Base-by-base conservation (phyloP, 1,284 basidiomycete species). In the Cutaneotrichosporon dermatis region DNA sequence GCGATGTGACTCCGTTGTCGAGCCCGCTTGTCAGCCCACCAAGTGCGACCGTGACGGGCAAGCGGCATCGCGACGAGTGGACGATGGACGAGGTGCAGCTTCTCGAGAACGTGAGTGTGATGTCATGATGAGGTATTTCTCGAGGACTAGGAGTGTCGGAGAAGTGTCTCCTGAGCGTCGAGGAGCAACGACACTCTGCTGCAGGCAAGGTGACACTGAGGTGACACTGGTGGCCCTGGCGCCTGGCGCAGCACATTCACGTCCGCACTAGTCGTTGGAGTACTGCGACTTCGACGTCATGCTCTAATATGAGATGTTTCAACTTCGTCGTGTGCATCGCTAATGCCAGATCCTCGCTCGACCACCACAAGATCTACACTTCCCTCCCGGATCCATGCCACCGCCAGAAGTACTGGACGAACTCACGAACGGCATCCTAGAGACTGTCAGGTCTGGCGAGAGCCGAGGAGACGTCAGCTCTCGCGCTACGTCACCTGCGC, bases 331-430 rank as follows among this genome's bases (percentile, higher is more conserved):
- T 25, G 25, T 25, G 25, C 25, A 25, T 25, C 25, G 25, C 46
- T 34, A 12, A 43, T 15, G 12, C 34, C 50, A 68, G 67, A 55
- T 68, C 49, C 65, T 71, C 6, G 52, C 55, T 5, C 71, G 73
- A 34, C 76, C 76, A 39, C 75, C 75, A 0, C 52, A 72, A 4
- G 51, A 57, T 11, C 59, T 68, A 15, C 65, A 70, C 9, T 78
- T 68, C 55, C 70, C 76, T 4, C 76, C 76, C 0, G 73, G 73
- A 4, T 68, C 73, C 8, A 64, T 78, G 39, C 76, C 76, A 5
- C 72, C 73, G 1, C 61, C 72, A 0, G 53, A 67, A 6, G 65
- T 73, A 4, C 61, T 78, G 13, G 76, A 78, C 57, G 73, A 75
- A 52, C 63, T 78, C 6, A 70, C 76, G 3, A 66, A 66, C n/a